Evolutionary conservation across 2,329 filamentous ascomycete genomes (phyloP).

Genomic region (Neurospora crassa): DNA sequence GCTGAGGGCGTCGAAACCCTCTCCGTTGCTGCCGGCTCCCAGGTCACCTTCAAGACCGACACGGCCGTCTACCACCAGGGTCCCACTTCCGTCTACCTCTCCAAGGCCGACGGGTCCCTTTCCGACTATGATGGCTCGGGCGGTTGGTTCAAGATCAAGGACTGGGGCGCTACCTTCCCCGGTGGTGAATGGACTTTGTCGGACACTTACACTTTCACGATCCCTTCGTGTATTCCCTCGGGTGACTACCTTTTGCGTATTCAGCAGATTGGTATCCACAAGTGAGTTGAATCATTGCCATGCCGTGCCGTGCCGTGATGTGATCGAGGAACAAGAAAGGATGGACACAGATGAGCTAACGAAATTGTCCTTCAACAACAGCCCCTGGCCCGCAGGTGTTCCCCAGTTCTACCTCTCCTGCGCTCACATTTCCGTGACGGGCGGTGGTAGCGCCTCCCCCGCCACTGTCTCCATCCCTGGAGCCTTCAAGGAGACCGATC

Average conservation of each 20-base stretch:
- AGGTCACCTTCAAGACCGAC: constrained; percentile 31
- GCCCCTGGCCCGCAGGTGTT: constrained; percentile 12
- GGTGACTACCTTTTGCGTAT: constrained; percentile 52
- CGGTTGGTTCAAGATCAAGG: constrained; percentile 35
- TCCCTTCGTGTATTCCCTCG: constrained; percentile 42
- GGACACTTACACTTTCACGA: constrained; percentile 27
- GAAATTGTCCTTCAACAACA: background rate
- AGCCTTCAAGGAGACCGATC: constrained; percentile 31
- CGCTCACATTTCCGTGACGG: constrained; percentile 36
- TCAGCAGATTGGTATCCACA: constrained; percentile 53
- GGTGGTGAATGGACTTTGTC: constrained; percentile 25
- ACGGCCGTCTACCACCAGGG: constrained; percentile 34
- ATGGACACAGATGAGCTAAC: background rate
- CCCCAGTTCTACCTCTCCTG: constrained; percentile 37
- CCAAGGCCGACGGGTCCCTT: constrained; percentile 27
- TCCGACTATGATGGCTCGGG: constrained; percentile 30
- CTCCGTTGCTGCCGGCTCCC: constrained; percentile 27
- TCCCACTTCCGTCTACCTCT: constrained; percentile 32
- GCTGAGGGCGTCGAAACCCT: constrained; percentile 26
- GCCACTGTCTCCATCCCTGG: constrained; percentile 30
- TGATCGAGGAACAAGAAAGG: constrained; percentile 23
- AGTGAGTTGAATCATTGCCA: constrained; percentile 20
- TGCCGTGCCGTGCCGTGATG: background rate
- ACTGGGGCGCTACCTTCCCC: constrained; percentile 20
- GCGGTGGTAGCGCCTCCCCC: constrained; percentile 26